These are phyloP conservation scores for Clavispora asparagi DNA, from an alignment of 805 yeast species.

Conservation along the genomic window DNA sequence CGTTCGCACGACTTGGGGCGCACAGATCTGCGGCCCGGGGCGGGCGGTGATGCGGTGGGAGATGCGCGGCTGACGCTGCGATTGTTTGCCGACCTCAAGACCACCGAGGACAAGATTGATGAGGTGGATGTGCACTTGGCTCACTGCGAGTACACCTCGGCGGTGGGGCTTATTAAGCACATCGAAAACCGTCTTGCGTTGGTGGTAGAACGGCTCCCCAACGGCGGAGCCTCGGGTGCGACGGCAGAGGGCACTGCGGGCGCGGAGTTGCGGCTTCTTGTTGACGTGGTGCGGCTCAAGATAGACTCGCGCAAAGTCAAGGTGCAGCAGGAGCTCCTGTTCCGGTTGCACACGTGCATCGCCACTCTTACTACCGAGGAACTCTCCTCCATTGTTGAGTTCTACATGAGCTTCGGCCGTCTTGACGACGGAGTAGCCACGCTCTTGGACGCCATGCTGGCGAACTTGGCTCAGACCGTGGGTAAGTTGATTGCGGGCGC, in stretches of 20 bases:
- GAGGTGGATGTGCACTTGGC: constrained; percentile 66
- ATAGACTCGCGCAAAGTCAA: constrained; percentile 31
- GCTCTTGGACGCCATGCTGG: constrained; percentile 31
- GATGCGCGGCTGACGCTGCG: constrained; percentile 13
- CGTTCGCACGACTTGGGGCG: constrained; percentile 40
- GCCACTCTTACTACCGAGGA: constrained; percentile 25
- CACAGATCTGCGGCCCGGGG: neutral
- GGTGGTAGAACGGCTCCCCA: constrained; percentile 22
- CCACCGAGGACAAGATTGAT: constrained; percentile 58
- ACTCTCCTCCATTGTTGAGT: constrained; percentile 30
- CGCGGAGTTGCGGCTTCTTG: constrained; percentile 25
- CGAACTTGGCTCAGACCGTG: constrained; percentile 26
- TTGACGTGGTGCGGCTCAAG: constrained; percentile 40
- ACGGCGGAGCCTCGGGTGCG: constrained; percentile 1
- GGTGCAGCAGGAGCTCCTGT: constrained; percentile 31
- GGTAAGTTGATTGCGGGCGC: constrained; percentile 32
- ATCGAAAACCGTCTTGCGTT: constrained; percentile 28
- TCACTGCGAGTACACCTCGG: constrained; percentile 47
- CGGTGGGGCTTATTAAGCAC: constrained; percentile 38
- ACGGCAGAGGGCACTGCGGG: constrained; percentile 9
- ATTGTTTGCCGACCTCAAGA: constrained; percentile 42
- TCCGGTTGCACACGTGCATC: constrained; percentile 35
- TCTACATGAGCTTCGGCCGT: constrained; percentile 30
- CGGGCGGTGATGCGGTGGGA: neutral
- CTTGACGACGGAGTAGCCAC: constrained; percentile 32